A percentile compares a stretch with the other conserved stretches of the same genome.
Evolutionary conservation across 2,329 filamentous ascomycete species (phyloP).

Genomic region (Diaporthe capsici): DNA sequence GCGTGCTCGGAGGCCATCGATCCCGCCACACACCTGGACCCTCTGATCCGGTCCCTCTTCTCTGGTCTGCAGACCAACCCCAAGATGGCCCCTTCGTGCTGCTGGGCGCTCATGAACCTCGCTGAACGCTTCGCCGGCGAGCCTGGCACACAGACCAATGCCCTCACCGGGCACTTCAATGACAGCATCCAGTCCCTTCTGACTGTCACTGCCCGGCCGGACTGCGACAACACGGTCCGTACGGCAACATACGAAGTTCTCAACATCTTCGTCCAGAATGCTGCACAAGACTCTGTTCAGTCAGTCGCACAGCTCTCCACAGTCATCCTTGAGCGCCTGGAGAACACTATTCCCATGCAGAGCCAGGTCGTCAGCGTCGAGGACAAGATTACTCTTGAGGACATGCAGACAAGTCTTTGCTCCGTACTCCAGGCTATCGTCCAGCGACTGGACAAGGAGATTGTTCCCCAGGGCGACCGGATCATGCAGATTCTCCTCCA

Average conservation of each 20-base stretch:
- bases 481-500: constrained; percentile 93
- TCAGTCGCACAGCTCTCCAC: constrained; percentile 87
- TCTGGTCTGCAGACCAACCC: constrained; percentile 89
- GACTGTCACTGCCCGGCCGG: constrained; percentile 84
- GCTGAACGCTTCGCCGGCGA: constrained; percentile 96
- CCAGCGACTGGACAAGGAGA: constrained; percentile 90
- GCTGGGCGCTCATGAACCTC: constrained; percentile 98
- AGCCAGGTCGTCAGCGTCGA: constrained; percentile 96
- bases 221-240: constrained; percentile 89
- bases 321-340: constrained; percentile 90
- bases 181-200: constrained; percentile 89
- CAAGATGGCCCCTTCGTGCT: constrained; percentile 98
- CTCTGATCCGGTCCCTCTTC: constrained; percentile 90
- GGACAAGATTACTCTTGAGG: constrained; percentile 94
- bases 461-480: constrained; percentile 89
- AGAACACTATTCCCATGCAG: constrained; percentile 91
- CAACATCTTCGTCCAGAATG: constrained; percentile 92
- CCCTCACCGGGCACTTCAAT: constrained; percentile 92
- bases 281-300: constrained; percentile 86
- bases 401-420: constrained; percentile 96
- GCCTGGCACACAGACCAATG: constrained; percentile 81
- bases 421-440: constrained; percentile 94
- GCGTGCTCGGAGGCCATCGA: constrained; percentile 93
- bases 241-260: constrained; percentile 98
- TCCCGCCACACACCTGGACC: constrained; percentile 83